Evolutionary conservation across 2,329 filamentous ascomycete genomes (phyloP).

Genomic region (Fonsecaea erecta): DNA sequence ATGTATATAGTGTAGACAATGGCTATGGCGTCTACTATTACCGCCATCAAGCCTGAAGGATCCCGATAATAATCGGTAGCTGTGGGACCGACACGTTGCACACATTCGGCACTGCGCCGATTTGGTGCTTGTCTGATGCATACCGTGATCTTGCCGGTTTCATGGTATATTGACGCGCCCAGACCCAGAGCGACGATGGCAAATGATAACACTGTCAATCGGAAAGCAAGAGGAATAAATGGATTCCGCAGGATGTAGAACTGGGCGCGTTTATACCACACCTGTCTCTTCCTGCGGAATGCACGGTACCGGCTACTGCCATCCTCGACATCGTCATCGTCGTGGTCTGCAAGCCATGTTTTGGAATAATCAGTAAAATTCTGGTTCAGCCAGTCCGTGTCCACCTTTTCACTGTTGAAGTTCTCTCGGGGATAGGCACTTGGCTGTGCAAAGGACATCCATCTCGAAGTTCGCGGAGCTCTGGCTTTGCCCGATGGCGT

Average conservation of each 20-base stretch:
- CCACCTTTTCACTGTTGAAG: constrained; percentile 48
- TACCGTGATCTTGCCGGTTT: constrained; percentile 50
- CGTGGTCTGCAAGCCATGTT: constrained; percentile 58
- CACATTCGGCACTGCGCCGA: constrained; percentile 19
- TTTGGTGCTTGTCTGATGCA: constrained; percentile 35
- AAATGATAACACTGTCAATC: constrained; percentile 79
- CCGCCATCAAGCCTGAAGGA: constrained; percentile 82
- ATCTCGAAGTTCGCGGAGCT: constrained; percentile 50
- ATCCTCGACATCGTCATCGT: constrained; percentile 57
- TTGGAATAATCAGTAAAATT: constrained; percentile 52
- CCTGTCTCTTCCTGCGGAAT: constrained; percentile 57
- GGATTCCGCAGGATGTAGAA: constrained; percentile 75
- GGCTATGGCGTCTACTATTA: constrained; percentile 85
- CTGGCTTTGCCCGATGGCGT: constrained; percentile 25
- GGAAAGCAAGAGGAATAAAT: constrained; percentile 82
- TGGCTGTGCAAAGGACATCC: constrained; percentile 51
- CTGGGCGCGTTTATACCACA: constrained; percentile 66
- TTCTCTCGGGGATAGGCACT: constrained; percentile 49
- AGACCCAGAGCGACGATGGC: constrained; percentile 81
- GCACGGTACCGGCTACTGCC: constrained; percentile 54
- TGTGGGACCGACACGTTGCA: constrained; percentile 22
- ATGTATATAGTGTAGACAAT: constrained; percentile 91
- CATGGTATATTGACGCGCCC: constrained; percentile 72
- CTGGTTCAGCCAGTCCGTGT: constrained; percentile 52
- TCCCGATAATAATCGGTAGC: constrained; percentile 56